These are phyloP conservation scores for Termitomyces sp. DNA, from an alignment of 768 basidiomycete genomes.

Conservation along the genomic window DNA sequence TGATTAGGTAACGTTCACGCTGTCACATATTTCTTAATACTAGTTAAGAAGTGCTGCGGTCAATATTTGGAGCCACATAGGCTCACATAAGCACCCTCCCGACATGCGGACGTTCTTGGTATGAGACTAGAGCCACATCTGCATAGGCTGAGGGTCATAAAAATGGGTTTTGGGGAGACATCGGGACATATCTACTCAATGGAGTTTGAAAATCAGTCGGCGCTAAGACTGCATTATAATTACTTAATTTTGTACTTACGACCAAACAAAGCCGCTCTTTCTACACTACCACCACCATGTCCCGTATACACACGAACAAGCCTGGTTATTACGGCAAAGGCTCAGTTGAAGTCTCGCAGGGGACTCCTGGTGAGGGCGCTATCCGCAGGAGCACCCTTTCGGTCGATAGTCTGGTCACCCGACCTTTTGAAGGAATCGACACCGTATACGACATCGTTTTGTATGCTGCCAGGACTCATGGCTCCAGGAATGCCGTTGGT, in stretches of 20 bases:
- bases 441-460: conserved; percentile 78
- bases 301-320: conserved; percentile 33
- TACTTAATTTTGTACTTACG: not conserved
- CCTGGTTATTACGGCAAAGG: conserved; percentile 55
- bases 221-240: too few species aligned
- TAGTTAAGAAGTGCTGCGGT: too few species aligned
- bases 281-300: conserved; percentile 19
- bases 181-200: too few species aligned
- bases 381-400: conserved; percentile 55
- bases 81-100: too few species aligned
- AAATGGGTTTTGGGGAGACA: too few species aligned
- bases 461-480: conserved; percentile 73
- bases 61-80: too few species aligned
- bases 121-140: too few species aligned
- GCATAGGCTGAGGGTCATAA: too few species aligned
- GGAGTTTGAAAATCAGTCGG: not conserved
- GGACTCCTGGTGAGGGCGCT: conserved; percentile 45
- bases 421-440: conserved; percentile 72
- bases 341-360: conserved; percentile 55
- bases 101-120: too few species aligned
- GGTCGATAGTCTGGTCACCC: conserved; percentile 54
- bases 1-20: too few species aligned
- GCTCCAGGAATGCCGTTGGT: conserved; percentile 72
- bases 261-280: not conserved
- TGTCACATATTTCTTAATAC: too few species aligned